Conservation (phyloP, 768 basidiomycete genomes). For the Hirschioporus abietinus region DNA sequence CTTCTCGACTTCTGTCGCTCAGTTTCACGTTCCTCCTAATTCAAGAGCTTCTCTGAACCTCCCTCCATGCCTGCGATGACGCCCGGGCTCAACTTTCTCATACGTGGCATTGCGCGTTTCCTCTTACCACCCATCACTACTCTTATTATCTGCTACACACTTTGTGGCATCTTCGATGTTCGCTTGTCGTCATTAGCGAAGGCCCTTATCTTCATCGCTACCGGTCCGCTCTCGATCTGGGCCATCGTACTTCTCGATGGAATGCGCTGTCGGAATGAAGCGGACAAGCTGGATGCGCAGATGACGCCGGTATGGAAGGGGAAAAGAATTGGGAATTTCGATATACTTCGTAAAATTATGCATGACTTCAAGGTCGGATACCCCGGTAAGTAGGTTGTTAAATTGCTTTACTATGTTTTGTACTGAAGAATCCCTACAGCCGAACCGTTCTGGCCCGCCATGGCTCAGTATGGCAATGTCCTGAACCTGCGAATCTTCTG, state of each 20-base stretch:
- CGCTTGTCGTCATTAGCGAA: slow-evolving; percentile 12
- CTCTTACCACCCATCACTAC: neutral
- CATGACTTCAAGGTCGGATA: slow-evolving; percentile 25
- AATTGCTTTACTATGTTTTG: neutral
- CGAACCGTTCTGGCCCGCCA: neutral
- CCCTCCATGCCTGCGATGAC: neutral
- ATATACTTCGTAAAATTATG: slow-evolving; percentile 23
- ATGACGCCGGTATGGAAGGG: slow-evolving; percentile 27
- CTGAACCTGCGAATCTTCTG: slow-evolving; percentile 4
- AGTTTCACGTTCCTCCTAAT: too few species aligned
- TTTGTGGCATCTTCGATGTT: too few species aligned
- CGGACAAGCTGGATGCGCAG: slow-evolving; percentile 19
- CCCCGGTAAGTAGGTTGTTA: slow-evolving; percentile 24
- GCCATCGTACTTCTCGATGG: neutral
- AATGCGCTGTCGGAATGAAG: neutral
- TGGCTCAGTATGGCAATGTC: neutral
- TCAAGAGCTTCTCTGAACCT: too few species aligned
- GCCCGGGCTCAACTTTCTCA: neutral
- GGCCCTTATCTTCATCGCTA: neutral
- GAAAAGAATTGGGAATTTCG: slow-evolving; percentile 26
- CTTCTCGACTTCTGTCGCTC: too few species aligned
- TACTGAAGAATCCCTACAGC: neutral
- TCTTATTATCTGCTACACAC: neutral
- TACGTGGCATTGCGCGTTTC: neutral
- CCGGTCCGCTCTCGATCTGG: neutral